phyloP scores from a whole-genome alignment of 306 rosid species.

The Malus fusca region DNA sequence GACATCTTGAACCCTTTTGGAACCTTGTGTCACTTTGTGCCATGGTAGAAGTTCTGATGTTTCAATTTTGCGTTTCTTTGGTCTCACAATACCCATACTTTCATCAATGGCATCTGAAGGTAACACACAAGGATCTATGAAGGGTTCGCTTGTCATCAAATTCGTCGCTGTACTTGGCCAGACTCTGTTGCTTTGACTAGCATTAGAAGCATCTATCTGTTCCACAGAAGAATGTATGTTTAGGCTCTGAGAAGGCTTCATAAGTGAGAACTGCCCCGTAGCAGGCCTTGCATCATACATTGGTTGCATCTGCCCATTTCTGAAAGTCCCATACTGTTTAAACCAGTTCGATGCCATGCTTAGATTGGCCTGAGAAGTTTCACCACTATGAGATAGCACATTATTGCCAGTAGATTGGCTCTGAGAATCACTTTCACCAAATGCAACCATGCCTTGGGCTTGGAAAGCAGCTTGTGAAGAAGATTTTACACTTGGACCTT shows the following conservation, averaged over 20 bases:
- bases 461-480: slow-evolving; percentile 18
- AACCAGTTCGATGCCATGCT: slow-evolving; percentile 31
- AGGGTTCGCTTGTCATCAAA: slow-evolving; percentile 16
- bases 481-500: slow-evolving; percentile 17
- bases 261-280: slow-evolving; percentile 21
- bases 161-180: slow-evolving; percentile 24
- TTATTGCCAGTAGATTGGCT: slow-evolving; percentile 23
- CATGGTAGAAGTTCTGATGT: slow-evolving; percentile 36
- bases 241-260: slow-evolving; percentile 29
- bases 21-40: slow-evolving; percentile 34
- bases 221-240: slow-evolving; percentile 25
- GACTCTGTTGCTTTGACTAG: slow-evolving; percentile 27
- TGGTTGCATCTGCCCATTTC: slow-evolving; percentile 35
- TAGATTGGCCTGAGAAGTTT: slow-evolving; percentile 21
- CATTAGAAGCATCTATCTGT: slow-evolving; percentile 16
- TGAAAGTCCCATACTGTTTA: slow-evolving; percentile 24
- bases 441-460: slow-evolving; percentile 22
- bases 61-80: slow-evolving; percentile 42
- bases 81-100: slow-evolving; percentile 18
- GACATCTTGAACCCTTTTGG: slow-evolving; percentile 27
- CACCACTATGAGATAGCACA: slow-evolving; percentile 16
- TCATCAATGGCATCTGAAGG: slow-evolving; percentile 19
- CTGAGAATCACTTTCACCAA: slow-evolving; percentile 22
- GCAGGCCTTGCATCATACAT: slow-evolving; percentile 25
- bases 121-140: slow-evolving; percentile 12